Evolutionary conservation across 2,329 filamentous ascomycete species (phyloP).

Genomic region (Aspergillus spinulosporus): DNA sequence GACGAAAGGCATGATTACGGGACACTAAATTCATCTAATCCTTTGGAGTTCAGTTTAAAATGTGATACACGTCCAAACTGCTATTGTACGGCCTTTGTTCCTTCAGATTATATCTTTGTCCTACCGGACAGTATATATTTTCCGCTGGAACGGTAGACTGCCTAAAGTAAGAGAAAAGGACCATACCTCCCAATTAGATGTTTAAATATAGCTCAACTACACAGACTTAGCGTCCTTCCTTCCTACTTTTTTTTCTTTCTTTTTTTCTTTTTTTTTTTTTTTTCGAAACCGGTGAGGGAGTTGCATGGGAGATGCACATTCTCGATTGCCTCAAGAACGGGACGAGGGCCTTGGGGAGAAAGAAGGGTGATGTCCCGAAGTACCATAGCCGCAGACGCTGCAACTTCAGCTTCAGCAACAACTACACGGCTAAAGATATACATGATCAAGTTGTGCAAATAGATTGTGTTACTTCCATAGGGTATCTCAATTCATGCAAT

Average conservation of each 20-base stretch:
- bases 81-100: not conserved
- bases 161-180: not conserved
- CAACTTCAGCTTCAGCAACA: too few species aligned
- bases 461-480: slow-evolving; percentile 7
- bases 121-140: not conserved
- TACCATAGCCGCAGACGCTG: slow-evolving; percentile 6
- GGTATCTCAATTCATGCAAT: slow-evolving; percentile 22
- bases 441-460: not conserved
- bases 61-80: not conserved
- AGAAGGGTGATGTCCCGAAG: not conserved
- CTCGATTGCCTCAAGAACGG: slow-evolving; percentile 52
- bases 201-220: too few species aligned
- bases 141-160: not conserved
- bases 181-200: too few species aligned
- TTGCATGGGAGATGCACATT: slow-evolving; percentile 79
- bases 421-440: not conserved
- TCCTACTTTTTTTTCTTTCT: too few species aligned
- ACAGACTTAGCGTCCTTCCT: too few species aligned
- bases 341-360: not conserved
- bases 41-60: not conserved
- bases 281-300: slow-evolving; percentile 64
- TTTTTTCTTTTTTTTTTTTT: too few species aligned
- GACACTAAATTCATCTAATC: not conserved
- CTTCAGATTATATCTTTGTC: not conserved
- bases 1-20: not conserved